Percentiles rank a stretch among this genome's conserved stretches.
These are phyloP conservation scores for Fusarium piperis DNA, from an alignment of 2,329 filamentous ascomycete genomes.

Conservation along the genomic window DNA sequence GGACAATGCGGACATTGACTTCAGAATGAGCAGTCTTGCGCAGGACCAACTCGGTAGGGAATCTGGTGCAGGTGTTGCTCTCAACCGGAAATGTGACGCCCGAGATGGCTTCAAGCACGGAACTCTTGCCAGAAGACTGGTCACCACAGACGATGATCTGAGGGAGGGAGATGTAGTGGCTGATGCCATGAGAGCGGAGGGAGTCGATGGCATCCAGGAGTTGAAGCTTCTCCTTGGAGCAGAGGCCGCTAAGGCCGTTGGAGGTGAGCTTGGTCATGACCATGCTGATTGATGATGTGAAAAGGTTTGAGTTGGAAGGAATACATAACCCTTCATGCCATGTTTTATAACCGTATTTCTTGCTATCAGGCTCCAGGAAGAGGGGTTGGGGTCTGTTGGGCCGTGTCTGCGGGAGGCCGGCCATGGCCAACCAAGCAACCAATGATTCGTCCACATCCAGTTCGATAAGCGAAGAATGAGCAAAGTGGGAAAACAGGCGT, in stretches of 20 bases:
- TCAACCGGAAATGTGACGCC: conserved; percentile 68
- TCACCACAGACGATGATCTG: conserved; percentile 67
- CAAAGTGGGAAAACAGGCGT: not conserved
- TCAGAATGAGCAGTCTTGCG: conserved; percentile 46
- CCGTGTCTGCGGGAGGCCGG: not conserved
- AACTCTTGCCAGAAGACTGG: conserved; percentile 71
- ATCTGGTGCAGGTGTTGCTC: conserved; percentile 68
- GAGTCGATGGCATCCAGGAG: conserved; percentile 49
- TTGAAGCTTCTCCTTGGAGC: conserved; percentile 35
- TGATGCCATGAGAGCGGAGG: conserved; percentile 49
- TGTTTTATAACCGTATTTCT: not conserved
- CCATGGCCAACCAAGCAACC: not conserved
- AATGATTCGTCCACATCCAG: not conserved
- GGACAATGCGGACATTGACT: conserved; percentile 48
- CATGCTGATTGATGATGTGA: not conserved
- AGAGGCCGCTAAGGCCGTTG: conserved; percentile 3
- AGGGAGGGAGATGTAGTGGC: conserved; percentile 51
- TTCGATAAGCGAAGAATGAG: not conserved
- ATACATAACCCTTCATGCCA: not conserved
- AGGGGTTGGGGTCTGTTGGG: conserved; percentile 1
- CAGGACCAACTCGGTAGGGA: conserved; percentile 69
- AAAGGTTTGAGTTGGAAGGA: not conserved
- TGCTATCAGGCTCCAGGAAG: not conserved
- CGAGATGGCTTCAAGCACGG: conserved; percentile 71
- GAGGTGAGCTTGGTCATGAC: not conserved